Conservation (phyloP, 257 asterid genomes). For the Linaria vulgaris region DNA sequence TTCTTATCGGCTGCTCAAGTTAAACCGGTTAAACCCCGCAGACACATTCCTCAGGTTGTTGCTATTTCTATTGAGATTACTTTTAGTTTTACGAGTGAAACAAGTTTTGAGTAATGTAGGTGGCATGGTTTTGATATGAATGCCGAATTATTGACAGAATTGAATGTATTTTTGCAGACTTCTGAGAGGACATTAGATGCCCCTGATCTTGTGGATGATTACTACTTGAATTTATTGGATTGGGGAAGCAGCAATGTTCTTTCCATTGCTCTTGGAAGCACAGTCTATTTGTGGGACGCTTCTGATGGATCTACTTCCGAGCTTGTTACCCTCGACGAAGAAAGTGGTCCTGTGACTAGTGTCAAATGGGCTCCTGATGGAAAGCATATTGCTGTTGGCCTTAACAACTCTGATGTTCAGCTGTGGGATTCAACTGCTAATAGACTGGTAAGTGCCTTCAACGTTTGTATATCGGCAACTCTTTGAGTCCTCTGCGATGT, state of each 20-base stretch:
- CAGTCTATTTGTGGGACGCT: conserved; percentile 94
- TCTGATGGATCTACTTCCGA: conserved; percentile 72
- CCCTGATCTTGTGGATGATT: conserved; percentile 86
- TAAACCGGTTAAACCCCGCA: conserved; percentile 62
- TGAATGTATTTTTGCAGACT: conserved; percentile 53
- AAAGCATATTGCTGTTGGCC: conserved; percentile 71
- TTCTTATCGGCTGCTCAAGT: conserved; percentile 42
- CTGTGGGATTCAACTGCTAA: conserved; percentile 87
- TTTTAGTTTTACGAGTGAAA: too few species aligned
- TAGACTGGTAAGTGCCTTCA: conserved; percentile 51
- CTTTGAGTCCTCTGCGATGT: neutral
- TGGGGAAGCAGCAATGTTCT: conserved; percentile 96
- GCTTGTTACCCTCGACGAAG: conserved; percentile 76
- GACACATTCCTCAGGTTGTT: conserved; percentile 87
- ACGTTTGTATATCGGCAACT: neutral
- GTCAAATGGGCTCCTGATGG: conserved; percentile 98
- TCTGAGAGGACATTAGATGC: conserved; percentile 95
- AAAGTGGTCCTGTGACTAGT: conserved; percentile 83
- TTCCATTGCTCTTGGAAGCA: conserved; percentile 81
- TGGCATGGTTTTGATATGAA: neutral
- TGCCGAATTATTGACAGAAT: conserved; percentile 13
- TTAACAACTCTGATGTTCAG: conserved; percentile 83
- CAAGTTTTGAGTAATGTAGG: neutral
- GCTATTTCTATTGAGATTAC: too few species aligned
- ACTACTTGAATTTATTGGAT: conserved; percentile 80